These are phyloP conservation scores for Candida nonsorbophila DNA, from an alignment of 805 yeast species.

Conservation along the genomic window DNA sequence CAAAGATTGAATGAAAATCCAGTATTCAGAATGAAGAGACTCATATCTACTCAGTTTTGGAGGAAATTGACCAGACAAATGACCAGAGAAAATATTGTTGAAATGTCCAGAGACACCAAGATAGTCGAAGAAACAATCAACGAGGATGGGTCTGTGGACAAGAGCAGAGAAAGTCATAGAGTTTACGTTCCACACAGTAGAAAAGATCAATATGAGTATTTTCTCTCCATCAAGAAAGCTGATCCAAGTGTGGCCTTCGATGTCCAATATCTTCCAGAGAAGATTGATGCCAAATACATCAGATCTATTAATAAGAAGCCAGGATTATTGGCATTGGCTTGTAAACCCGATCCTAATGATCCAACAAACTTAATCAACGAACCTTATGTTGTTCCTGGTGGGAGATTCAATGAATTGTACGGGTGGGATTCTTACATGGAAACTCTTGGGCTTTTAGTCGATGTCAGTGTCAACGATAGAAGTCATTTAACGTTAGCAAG, in stretches of 20 bases:
- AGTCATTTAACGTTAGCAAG: constrained; percentile 64
- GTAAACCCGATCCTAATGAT: constrained; percentile 53
- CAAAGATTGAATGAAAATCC: constrained; percentile 84
- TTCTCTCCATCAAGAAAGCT: constrained; percentile 43
- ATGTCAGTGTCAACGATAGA: constrained; percentile 26
- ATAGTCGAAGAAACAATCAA: constrained; percentile 46
- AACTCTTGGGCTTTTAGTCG: constrained; percentile 71
- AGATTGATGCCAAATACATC: constrained; percentile 73
- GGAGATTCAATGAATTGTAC: constrained; percentile 91
- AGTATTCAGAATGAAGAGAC: constrained; percentile 65
- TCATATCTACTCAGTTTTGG: constrained; percentile 80
- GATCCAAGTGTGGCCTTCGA: constrained; percentile 58
- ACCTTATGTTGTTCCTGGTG: constrained; percentile 96
- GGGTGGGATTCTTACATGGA: constrained; percentile 99
- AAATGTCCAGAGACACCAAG: constrained; percentile 76
- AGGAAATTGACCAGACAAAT: constrained; percentile 65
- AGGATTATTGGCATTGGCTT: constrained; percentile 79
- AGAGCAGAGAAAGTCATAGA: constrained; percentile 58
- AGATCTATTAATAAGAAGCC: constrained; percentile 75
- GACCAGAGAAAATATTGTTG: constrained; percentile 54
- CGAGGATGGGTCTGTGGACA: constrained; percentile 21
- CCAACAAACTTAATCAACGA: constrained; percentile 52
- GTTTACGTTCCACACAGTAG: constrained; percentile 71
- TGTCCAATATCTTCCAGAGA: constrained; percentile 71
- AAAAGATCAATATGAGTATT: constrained; percentile 69